Evolutionary conservation across 768 basidiomycete genomes (phyloP).

Genomic region (Hemileccinum rubropunctum): DNA sequence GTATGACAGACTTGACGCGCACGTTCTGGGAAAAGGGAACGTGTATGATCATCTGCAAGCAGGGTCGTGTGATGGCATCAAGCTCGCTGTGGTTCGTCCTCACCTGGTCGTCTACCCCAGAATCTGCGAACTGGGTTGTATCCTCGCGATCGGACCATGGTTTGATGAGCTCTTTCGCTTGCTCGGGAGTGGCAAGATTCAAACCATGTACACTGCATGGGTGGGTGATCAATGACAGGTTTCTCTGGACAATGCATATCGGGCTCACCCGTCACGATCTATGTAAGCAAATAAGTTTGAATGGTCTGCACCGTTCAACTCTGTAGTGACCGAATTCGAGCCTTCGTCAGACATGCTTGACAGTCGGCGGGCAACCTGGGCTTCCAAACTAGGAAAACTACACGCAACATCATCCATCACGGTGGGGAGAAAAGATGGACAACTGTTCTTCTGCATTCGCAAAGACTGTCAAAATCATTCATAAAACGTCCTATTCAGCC

Average conservation of each 20-base stretch:
- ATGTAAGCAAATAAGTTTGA: conserved; percentile 59
- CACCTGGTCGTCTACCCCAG: conserved; percentile 85
- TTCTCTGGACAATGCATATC: background rate
- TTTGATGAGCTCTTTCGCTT: conserved; percentile 74
- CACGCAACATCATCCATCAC: too few relatives aligned
- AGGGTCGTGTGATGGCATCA: conserved; percentile 15
- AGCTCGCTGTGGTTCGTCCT: conserved; percentile 13
- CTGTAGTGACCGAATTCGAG: conserved; percentile 44
- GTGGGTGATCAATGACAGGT: conserved; percentile 1
- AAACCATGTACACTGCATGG: conserved; percentile 68
- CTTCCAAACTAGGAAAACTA: conserved; percentile 15
- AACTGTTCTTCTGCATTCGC: too few relatives aligned
- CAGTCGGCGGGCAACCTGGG: conserved; percentile 5
- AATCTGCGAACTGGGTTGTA: conserved; percentile 62
- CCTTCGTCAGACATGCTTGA: conserved; percentile 16
- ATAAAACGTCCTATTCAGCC: too few relatives aligned
- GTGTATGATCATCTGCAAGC: conserved; percentile 69
- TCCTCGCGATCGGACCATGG: conserved; percentile 79
- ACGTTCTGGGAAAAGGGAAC: conserved; percentile 80
- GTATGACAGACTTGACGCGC: conserved; percentile 65
- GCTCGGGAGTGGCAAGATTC: conserved; percentile 77
- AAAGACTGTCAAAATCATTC: too few relatives aligned
- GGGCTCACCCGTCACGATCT: conserved; percentile 61
- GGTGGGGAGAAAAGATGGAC: too few relatives aligned
- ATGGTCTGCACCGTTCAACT: conserved; percentile 45